Evolutionary conservation across 805 yeast species (phyloP).

Genomic region (Pichia phayaonensis): DNA sequence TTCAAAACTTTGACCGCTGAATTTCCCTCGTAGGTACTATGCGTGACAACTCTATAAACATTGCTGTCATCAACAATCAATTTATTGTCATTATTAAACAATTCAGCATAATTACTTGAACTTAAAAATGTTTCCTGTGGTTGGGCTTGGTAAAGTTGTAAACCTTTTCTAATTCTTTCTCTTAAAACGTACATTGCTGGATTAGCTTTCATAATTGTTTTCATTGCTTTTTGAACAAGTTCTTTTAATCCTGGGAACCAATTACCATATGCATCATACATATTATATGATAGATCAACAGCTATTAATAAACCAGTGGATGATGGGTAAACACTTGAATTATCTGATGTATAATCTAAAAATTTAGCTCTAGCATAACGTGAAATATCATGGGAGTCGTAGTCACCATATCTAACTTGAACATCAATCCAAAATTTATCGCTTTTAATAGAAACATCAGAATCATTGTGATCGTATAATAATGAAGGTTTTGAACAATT

Average conservation of each 20-base stretch:
- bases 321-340: conserved; percentile 78
- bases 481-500: conserved; percentile 74
- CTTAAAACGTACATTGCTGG: conserved; percentile 88
- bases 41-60: conserved; percentile 88
- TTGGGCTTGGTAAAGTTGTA: conserved; percentile 88
- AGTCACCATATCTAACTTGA: conserved; percentile 93
- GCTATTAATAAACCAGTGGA: conserved; percentile 90
- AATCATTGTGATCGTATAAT: conserved; percentile 63
- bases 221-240: conserved; percentile 83
- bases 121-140: conserved; percentile 88
- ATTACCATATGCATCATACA: conserved; percentile 93
- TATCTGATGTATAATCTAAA: conserved; percentile 87
- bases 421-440: conserved; percentile 91
- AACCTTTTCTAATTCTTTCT: conserved; percentile 89
- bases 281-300: conserved; percentile 88
- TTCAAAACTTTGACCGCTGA: conserved; percentile 86
- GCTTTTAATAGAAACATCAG: conserved; percentile 46
- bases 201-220: conserved; percentile 87
- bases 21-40: conserved; percentile 88
- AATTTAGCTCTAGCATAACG: conserved; percentile 90
- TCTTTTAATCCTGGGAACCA: conserved; percentile 97
- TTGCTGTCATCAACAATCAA: conserved; percentile 89
- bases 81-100: conserved; percentile 77
- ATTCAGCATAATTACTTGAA: conserved; percentile 82
- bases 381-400: conserved; percentile 94